These are phyloP conservation scores for Iris pallida DNA, from an alignment of 116 monocot species.

Conservation along the genomic window DNA sequence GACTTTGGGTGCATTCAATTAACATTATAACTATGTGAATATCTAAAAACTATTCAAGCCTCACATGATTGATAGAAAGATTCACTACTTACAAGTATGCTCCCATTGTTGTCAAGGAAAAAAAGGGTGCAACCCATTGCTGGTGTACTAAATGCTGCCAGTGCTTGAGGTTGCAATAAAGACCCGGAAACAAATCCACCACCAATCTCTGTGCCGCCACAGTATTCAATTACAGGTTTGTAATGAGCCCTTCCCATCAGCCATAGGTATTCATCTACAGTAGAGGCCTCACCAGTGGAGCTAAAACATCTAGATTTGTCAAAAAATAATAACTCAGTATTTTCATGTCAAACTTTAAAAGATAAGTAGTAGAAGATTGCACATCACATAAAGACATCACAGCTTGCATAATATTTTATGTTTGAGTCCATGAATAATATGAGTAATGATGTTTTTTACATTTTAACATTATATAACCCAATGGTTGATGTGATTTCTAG, in stretches of 20 bases:
- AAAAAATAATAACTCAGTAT: too few species aligned
- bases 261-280: slow-evolving; percentile 87
- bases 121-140: slow-evolving; percentile 80
- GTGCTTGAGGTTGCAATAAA: slow-evolving; percentile 70
- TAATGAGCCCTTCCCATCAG: slow-evolving; percentile 89
- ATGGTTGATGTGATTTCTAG: too few species aligned
- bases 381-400: too few species aligned
- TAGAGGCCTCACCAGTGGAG: slow-evolving; percentile 91
- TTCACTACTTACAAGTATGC: slow-evolving; percentile 64
- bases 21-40: too few species aligned
- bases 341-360: too few species aligned
- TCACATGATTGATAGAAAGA: background rate
- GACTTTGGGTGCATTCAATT: too few species aligned
- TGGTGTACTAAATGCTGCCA: slow-evolving; percentile 93
- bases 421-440: too few species aligned
- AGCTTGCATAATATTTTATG: too few species aligned
- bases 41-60: background rate
- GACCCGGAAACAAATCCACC: slow-evolving; percentile 91
- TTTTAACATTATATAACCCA: too few species aligned
- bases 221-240: slow-evolving; percentile 95
- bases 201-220: slow-evolving; percentile 96
- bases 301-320: slow-evolving; percentile 75
- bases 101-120: slow-evolving; percentile 66
- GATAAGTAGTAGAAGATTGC: too few species aligned
- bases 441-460: too few species aligned